A percentile compares a stretch with the other conserved stretches of the same genome.
phyloP scores from a whole-genome alignment of 1,284 basidiomycete genomes.

The Sanghuangporus baumii region DNA sequence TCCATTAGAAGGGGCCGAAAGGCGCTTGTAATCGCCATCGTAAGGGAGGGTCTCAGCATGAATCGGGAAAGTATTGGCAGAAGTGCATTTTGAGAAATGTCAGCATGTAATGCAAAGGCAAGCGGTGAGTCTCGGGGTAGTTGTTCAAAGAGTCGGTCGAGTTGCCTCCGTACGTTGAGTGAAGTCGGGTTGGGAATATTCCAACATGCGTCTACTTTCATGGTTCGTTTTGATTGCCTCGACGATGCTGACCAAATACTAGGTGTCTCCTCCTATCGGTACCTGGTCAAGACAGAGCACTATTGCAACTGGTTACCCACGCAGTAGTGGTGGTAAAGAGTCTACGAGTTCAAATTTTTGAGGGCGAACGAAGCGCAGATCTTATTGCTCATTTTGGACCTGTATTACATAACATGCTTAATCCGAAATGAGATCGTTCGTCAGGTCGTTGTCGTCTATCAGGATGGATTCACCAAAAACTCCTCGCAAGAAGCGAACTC shows the following conservation, averaged over 20 bases:
- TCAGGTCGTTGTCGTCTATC: neutral
- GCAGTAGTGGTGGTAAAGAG: neutral
- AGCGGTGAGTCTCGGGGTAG: conserved; percentile 12
- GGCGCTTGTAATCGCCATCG: conserved; percentile 45
- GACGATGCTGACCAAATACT: neutral
- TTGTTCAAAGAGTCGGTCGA: conserved; percentile 5
- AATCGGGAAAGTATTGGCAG: conserved; percentile 7
- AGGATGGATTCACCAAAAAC: neutral
- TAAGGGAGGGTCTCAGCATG: conserved; percentile 28
- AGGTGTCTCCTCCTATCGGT: neutral
- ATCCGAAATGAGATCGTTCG: neutral
- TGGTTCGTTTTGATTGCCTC: neutral
- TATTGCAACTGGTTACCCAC: too few relatives aligned
- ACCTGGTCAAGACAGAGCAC: too few relatives aligned
- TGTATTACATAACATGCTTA: neutral
- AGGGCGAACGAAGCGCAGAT: neutral
- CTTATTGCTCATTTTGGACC: neutral
- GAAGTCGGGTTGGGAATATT: conserved; percentile 14
- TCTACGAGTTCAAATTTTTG: neutral
- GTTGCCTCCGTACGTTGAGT: conserved; percentile 8
- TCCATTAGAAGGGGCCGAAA: conserved; percentile 69
- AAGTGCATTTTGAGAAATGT: conserved; percentile 2
- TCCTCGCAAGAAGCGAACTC: neutral
- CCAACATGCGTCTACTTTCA: conserved; percentile 8
- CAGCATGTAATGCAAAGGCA: neutral